These are phyloP conservation scores for Fusarium duplospermum DNA, from an alignment of 2,329 filamentous ascomycete genomes.

Conservation along the genomic window DNA sequence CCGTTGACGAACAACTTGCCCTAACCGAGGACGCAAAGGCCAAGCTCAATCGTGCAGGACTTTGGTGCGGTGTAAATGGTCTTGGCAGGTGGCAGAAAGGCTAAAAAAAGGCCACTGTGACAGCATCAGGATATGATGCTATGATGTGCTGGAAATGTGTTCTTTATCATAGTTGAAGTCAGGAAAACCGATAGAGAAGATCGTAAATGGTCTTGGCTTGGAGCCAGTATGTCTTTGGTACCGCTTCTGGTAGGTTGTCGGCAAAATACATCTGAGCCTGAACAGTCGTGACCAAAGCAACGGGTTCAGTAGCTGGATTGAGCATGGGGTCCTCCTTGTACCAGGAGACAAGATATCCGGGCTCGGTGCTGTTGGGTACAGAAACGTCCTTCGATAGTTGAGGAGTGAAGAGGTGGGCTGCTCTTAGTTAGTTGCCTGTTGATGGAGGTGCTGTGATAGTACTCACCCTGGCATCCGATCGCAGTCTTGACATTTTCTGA, in stretches of 20 bases:
- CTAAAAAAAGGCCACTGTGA: too few relatives aligned
- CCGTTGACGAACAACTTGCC: neutral
- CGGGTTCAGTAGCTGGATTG: neutral
- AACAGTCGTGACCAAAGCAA: neutral
- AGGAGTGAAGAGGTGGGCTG: neutral
- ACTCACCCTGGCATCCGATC: conserved; percentile 6
- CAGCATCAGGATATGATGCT: too few relatives aligned
- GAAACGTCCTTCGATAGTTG: neutral
- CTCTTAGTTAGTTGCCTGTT: neutral
- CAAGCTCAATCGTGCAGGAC: neutral
- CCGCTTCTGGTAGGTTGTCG: neutral
- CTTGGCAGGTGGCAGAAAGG: too few relatives aligned
- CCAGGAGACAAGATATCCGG: neutral
- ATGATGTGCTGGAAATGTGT: too few relatives aligned
- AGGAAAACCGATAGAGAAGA: too few relatives aligned
- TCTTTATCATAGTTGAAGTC: too few relatives aligned
- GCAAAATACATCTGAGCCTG: neutral
- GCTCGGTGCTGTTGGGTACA: neutral
- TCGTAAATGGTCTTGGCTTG: neutral
- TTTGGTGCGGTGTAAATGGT: neutral
- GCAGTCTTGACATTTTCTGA: conserved; percentile 8
- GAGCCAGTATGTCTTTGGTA: neutral
- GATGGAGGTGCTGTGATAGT: fast-evolving
- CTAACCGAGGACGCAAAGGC: neutral
- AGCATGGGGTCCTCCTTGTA: neutral